A percentile compares a stretch with the other conserved stretches of the same genome.
Evolutionary conservation across 345 rosid genomes (phyloP).

Genomic region (Carallia pectinifolia): DNA sequence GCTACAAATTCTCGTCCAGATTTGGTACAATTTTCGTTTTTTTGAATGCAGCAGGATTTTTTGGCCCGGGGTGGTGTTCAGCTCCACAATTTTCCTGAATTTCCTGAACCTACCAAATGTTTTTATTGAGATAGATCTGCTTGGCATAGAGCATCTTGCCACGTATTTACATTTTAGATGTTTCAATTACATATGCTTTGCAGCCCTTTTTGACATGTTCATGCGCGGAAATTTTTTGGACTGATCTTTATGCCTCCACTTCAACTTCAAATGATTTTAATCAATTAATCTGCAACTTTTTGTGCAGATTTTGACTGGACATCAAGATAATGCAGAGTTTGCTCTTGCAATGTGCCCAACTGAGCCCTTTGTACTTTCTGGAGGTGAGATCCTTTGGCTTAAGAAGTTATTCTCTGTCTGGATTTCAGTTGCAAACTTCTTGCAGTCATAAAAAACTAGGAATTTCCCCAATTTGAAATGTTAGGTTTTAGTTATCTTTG

Average conservation of each 20-base stretch:
- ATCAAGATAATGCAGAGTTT: slow-evolving; percentile 98
- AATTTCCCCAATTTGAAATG: too few species aligned
- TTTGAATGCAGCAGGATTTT: not conserved
- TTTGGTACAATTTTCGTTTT: slow-evolving; percentile 49
- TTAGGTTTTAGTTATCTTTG: too few species aligned
- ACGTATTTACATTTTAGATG: too few species aligned
- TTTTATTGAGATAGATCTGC: too few species aligned
- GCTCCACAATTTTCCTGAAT: too few species aligned
- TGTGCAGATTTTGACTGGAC: slow-evolving; percentile 90
- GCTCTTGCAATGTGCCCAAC: slow-evolving; percentile 99
- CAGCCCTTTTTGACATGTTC: too few species aligned
- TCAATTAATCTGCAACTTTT: slow-evolving; percentile 1
- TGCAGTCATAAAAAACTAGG: not conserved
- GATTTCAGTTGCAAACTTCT: not conserved
- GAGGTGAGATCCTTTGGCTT: slow-evolving; percentile 50
- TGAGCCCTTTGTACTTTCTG: slow-evolving; percentile 99
- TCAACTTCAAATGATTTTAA: not conserved
- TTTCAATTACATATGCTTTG: too few species aligned
- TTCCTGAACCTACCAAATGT: too few species aligned
- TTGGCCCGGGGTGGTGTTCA: too few species aligned
- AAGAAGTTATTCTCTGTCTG: too few species aligned
- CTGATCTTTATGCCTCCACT: not conserved
- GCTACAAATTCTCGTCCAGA: slow-evolving; percentile 92
- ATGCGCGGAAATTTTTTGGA: too few species aligned
- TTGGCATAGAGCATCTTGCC: too few species aligned